phyloP scores from a whole-genome alignment of 345 rosid species.

The Melaleuca alternifolia region DNA sequence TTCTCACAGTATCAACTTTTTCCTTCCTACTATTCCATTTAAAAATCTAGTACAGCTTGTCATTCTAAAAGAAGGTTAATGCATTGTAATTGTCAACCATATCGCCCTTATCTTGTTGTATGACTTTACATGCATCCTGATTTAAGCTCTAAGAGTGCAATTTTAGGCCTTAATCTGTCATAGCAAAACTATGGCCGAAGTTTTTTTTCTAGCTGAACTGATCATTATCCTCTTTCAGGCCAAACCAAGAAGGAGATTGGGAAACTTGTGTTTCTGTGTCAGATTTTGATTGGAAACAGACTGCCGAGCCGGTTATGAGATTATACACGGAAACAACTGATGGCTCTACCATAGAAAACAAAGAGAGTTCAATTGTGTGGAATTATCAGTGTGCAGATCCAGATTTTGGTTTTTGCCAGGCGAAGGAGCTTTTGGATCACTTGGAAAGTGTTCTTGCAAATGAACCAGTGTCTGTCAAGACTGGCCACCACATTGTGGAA shows the following conservation, averaged over 20 bases:
- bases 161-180: not conserved
- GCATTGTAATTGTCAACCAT: too few species aligned
- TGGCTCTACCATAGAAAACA: slow-evolving; percentile 83
- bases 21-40: not conserved
- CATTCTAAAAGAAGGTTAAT: too few species aligned
- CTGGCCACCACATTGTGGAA: slow-evolving; percentile 81
- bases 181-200: not conserved
- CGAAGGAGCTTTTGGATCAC: slow-evolving; percentile 92
- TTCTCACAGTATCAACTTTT: not conserved
- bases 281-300: slow-evolving; percentile 81
- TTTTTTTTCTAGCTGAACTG: not conserved
- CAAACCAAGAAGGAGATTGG: slow-evolving; percentile 58
- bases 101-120: not conserved
- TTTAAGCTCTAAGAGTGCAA: too few species aligned
- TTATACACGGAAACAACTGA: slow-evolving; percentile 90
- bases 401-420: slow-evolving; percentile 96
- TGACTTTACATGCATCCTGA: too few species aligned
- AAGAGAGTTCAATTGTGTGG: slow-evolving; percentile 89
- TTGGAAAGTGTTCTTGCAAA: slow-evolving; percentile 89
- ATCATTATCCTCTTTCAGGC: slow-evolving; percentile 23
- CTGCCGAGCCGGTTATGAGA: slow-evolving; percentile 95
- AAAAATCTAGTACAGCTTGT: too few species aligned
- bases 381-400: slow-evolving; percentile 81
- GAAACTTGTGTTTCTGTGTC: slow-evolving; percentile 57
- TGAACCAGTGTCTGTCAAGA: slow-evolving; percentile 86